Evolutionary conservation across 306 rosid genomes (phyloP), one percentile per base, ranked within the genome.

Genomic region (Phaseolus lunatus): DNA sequence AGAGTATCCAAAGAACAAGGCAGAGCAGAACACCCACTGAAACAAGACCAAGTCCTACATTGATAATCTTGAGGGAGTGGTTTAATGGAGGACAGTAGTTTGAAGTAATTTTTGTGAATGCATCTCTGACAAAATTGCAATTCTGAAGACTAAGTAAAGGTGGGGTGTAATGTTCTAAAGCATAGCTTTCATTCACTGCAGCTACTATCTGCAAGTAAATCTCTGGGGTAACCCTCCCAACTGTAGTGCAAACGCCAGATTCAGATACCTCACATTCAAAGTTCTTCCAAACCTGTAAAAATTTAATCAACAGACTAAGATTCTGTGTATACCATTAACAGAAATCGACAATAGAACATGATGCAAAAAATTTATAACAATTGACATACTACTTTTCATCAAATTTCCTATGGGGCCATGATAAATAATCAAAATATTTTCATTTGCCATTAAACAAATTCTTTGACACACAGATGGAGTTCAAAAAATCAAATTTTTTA

Each of bases 1-100:
- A 92, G 45, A 95, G 93, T 71, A 91, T 76, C 99, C 99, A 95
- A 44, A 95, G 90, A 76, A 95, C 89, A 65, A 95, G 99, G 63
- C 97, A 92, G 62, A 95, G 91, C 81, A 95, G 74, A 45, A 92
- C 92, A 62, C 97, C 97, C 16, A 90, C 97, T 15, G 99, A 95
- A 61, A 91, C 84, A 81, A 95, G 88, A 16, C 89, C 97, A 70
- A 95, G 82, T 48, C 99, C 99, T 20, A 88, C 88, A 80, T 88
- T 88, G 64, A 92, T 86, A 44, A 89, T 79, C 87, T 88, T 84
- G 18, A 95, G 92, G 81, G 85, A 83, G 64, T 82, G 90, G 76
- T 86, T 85, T 39, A 95, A 83, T n/a, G 93, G 94, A 48, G 94
- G 96, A 67, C 97, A 92, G 75, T 88, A 88, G 41, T 78, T 87